phyloP scores from a whole-genome alignment of 2,329 filamentous ascomycete species.

The Sclerotinia trifoliorum region DNA sequence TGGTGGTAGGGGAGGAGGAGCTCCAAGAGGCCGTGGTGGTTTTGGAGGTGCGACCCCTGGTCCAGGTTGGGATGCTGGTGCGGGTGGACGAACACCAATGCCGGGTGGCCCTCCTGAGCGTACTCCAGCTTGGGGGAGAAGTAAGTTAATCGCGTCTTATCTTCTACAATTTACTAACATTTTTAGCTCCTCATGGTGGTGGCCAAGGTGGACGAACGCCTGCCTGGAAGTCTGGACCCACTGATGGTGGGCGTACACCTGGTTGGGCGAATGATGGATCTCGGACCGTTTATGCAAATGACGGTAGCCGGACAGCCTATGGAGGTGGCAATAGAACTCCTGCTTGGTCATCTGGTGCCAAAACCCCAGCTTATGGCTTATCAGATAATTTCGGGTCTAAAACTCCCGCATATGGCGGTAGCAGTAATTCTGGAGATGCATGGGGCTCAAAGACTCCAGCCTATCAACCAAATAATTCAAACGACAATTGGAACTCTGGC shows the following conservation, averaged over 20 bases:
- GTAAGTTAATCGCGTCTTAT: slow-evolving; percentile 49
- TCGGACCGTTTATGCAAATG: slow-evolving; percentile 61
- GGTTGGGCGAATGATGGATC: slow-evolving; percentile 66
- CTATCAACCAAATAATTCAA: slow-evolving; percentile 69
- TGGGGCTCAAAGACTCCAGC: slow-evolving; percentile 68
- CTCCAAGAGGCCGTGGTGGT: slow-evolving; percentile 43
- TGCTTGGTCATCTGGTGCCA: slow-evolving; percentile 75
- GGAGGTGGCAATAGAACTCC: slow-evolving; percentile 71
- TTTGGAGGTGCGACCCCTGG: slow-evolving; percentile 49
- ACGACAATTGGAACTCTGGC: slow-evolving; percentile 41
- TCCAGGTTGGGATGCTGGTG: slow-evolving; percentile 51
- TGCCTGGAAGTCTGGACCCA: slow-evolving; percentile 58
- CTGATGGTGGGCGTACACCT: slow-evolving; percentile 57
- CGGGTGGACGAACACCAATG: slow-evolving; percentile 67
- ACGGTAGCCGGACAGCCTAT: slow-evolving; percentile 69
- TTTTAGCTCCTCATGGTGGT: slow-evolving; percentile 51
- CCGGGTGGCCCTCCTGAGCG: slow-evolving; percentile 58
- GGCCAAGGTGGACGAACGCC: slow-evolving; percentile 61
- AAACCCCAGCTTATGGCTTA: slow-evolving; percentile 59
- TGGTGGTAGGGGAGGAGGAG: slow-evolving; percentile 44
- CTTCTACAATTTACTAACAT: slow-evolving; percentile 10
- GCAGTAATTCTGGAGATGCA: slow-evolving; percentile 52
- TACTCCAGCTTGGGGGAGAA: slow-evolving; percentile 74
- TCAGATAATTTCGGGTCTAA: slow-evolving; percentile 68
- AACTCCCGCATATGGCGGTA: slow-evolving; percentile 70